Evolutionary conservation across 129 eudicot genomes (phyloP).

Genomic region (sunflower (Helianthus annuus)): HanXRQr2.0-SUNRISE NC_035442.2:38609773-38610272

Average conservation of each 20-base stretch:
- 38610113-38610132: neutral
- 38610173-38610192: neutral
- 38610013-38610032: slow-evolving; percentile 26
- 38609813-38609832: neutral
- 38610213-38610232: neutral
- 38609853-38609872: slow-evolving; percentile 24
- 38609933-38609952: slow-evolving; percentile 26
- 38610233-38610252: neutral
- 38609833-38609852: neutral
- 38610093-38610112: neutral
- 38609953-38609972: slow-evolving; percentile 24
- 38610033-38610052: slow-evolving; percentile 23
- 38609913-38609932: slow-evolving; percentile 15
- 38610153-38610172: neutral
- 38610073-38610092: slow-evolving; percentile 7
- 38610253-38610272: neutral
- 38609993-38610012: slow-evolving; percentile 16
- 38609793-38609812: too few species aligned
- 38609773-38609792: neutral
- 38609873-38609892: neutral
- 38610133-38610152: neutral
- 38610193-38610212: slow-evolving; percentile 1
- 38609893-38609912: slow-evolving; percentile 21
- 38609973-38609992: slow-evolving; percentile 20
- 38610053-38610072: neutral